phyloP scores from a whole-genome alignment of 2,329 filamentous ascomycete species.

The Aspergillus nomiae region DNA sequence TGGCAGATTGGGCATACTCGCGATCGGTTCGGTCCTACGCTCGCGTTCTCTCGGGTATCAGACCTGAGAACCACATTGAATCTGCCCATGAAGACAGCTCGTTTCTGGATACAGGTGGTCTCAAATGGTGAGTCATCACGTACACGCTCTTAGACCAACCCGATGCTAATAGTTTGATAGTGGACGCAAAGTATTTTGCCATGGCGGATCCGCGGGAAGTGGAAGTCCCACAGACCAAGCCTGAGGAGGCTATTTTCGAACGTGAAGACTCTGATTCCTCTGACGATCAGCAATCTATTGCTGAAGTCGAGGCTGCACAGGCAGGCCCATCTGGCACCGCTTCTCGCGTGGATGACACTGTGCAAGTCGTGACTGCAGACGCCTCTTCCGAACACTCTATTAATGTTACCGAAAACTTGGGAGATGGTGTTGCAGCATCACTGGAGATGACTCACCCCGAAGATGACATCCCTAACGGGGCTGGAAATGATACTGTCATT shows the following conservation, averaged over 20 bases:
- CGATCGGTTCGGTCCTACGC: constrained; percentile 34
- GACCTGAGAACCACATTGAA: constrained; percentile 34
- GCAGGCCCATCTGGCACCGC: constrained; percentile 32
- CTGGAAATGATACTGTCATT: constrained; percentile 30
- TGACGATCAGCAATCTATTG: constrained; percentile 19
- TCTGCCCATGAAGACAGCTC: constrained; percentile 28
- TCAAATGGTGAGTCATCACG: constrained; percentile 33
- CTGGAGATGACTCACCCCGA: not conserved
- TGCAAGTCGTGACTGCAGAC: not conserved
- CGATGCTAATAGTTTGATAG: constrained; percentile 21
- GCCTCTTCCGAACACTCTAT: not conserved
- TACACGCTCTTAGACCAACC: not conserved
- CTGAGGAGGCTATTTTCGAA: constrained; percentile 33
- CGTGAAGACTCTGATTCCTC: constrained; percentile 27
- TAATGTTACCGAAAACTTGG: not conserved
- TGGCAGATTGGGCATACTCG: constrained; percentile 43
- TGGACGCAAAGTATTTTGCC: constrained; percentile 39
- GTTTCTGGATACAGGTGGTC: constrained; percentile 44
- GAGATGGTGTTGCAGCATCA: not conserved
- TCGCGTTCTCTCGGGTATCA: constrained; percentile 37
- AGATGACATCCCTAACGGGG: not conserved
- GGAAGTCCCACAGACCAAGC: constrained; percentile 29
- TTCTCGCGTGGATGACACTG: not conserved
- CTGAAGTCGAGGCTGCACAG: constrained; percentile 24
- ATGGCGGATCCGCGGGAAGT: constrained; percentile 35